phyloP scores from a whole-genome alignment of 805 yeast genomes.

The Yamadazyma laniorum region DNA sequence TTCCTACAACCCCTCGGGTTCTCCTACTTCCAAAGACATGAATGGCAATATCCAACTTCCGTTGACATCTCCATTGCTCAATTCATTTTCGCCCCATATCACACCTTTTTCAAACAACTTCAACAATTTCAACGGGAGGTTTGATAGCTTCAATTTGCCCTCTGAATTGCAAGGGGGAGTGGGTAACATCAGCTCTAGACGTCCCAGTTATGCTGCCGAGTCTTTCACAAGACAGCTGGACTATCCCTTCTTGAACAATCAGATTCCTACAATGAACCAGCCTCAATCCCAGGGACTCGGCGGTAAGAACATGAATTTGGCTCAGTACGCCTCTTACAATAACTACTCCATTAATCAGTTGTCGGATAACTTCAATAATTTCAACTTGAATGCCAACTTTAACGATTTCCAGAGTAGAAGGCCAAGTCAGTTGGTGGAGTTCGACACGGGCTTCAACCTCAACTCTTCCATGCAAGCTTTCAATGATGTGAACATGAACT shows the following conservation, averaged over 20 bases:
- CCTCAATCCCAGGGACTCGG: conserved; percentile 1
- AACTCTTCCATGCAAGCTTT: not conserved
- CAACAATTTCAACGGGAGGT: conserved; percentile 2
- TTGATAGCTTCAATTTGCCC: conserved; percentile 48
- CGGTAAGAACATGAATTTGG: conserved; percentile 9
- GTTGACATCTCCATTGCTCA: conserved; percentile 12
- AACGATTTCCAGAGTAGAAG: conserved; percentile 42
- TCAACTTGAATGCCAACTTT: conserved; percentile 33
- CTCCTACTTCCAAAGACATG: conserved; percentile 2
- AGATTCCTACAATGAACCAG: not conserved
- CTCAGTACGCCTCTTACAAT: conserved; percentile 17
- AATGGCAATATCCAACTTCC: conserved; percentile 7
- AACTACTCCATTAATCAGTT: conserved; percentile 23
- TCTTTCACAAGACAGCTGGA: conserved; percentile 41
- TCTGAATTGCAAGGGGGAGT: conserved; percentile 64
- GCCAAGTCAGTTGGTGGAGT: conserved; percentile 42
- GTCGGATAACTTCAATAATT: conserved; percentile 28
- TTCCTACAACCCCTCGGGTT: not conserved
- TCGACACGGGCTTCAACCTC: conserved; percentile 4
- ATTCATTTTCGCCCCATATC: conserved; percentile 13
- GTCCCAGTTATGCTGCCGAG: conserved; percentile 77
- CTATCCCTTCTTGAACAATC: conserved; percentile 5
- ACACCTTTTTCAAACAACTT: conserved; percentile 5
- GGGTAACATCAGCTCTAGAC: conserved; percentile 59
- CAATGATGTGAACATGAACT: conserved; percentile 1